These are phyloP conservation scores for Sanguinoderma infundibulare DNA, from an alignment of 1,284 basidiomycete species.

Conservation along the genomic window DNA sequence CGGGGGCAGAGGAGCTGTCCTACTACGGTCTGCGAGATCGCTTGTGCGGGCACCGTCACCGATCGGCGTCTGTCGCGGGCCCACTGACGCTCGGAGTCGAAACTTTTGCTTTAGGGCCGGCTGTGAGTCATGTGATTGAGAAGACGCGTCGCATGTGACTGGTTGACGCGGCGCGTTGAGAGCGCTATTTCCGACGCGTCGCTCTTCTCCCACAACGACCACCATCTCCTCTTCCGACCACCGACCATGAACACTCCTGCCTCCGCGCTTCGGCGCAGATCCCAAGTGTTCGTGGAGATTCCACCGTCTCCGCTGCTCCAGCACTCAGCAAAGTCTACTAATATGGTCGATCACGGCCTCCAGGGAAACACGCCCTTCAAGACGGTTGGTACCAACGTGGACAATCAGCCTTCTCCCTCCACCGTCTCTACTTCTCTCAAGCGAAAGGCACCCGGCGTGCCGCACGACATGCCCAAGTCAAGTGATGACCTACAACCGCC, in stretches of 20 bases:
- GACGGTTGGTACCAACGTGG: conserved; percentile 32
- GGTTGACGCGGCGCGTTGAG: conserved; percentile 32
- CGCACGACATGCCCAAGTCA: conserved; percentile 6
- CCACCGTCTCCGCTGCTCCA: conserved; percentile 54
- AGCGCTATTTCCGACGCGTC: too few species aligned
- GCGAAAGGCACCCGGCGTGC: conserved; percentile 33
- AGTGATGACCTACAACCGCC: conserved; percentile 20
- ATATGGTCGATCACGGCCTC: conserved; percentile 6
- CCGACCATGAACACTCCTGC: conserved; percentile 30
- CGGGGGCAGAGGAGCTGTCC: conserved; percentile 9
- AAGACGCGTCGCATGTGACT: conserved; percentile 32
- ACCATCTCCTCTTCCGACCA: conserved; percentile 22
- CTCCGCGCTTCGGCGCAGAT: conserved; percentile 38
- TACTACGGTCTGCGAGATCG: conserved; percentile 10
- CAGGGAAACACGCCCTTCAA: conserved; percentile 56
- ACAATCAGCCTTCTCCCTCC: conserved; percentile 18
- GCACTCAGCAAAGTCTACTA: conserved; percentile 6
- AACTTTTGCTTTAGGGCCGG: conserved; percentile 31
- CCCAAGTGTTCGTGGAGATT: conserved; percentile 62
- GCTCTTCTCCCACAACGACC: conserved; percentile 26
- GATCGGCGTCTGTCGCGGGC: neutral
- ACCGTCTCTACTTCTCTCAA: conserved; percentile 25
- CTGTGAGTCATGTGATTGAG: neutral
- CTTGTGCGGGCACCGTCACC: conserved; percentile 4
- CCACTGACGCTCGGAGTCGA: conserved; percentile 24